phyloP scores from a whole-genome alignment of 176 grass and related monocot species.

The Themeda triandra region DNA sequence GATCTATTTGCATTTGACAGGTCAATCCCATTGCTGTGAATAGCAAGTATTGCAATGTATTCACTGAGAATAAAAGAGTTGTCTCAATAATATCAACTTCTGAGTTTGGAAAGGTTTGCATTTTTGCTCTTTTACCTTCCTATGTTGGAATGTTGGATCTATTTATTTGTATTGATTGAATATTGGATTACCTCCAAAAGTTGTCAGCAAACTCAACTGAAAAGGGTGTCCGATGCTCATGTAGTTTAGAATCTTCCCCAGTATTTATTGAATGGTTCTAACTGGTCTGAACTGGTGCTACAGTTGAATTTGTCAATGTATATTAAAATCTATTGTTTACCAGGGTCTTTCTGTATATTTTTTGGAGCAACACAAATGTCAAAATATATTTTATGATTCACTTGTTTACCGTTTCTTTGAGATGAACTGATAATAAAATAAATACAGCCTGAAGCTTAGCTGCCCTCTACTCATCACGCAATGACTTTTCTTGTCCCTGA shows the following conservation, averaged over 20 bases:
- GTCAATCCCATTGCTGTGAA: conserved; percentile 99
- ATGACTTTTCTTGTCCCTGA: conserved; percentile 7
- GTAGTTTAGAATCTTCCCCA: background rate
- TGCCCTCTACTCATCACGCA: background rate
- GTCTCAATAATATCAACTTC: conserved; percentile 75
- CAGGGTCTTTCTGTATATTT: background rate
- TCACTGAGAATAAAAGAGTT: conserved; percentile 95
- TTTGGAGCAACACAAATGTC: background rate
- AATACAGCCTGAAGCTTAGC: background rate
- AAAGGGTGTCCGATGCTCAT: background rate
- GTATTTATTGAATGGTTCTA: background rate
- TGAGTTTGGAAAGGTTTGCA: conserved; percentile 91
- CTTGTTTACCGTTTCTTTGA: background rate
- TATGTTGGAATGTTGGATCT: background rate
- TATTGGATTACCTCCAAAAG: background rate
- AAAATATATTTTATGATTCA: background rate
- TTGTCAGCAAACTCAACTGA: background rate
- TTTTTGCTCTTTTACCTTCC: background rate
- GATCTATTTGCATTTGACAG: conserved; percentile 43
- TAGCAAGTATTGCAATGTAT: conserved; percentile 98
- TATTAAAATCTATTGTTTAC: background rate
- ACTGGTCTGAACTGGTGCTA: background rate
- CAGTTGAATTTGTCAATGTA: background rate
- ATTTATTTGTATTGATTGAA: background rate
- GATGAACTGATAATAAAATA: background rate